Evolutionary conservation across 129 eudicot genomes (phyloP), one percentile per base, ranked within the genome.

Genomic region (Calendula officinalis): DNA sequence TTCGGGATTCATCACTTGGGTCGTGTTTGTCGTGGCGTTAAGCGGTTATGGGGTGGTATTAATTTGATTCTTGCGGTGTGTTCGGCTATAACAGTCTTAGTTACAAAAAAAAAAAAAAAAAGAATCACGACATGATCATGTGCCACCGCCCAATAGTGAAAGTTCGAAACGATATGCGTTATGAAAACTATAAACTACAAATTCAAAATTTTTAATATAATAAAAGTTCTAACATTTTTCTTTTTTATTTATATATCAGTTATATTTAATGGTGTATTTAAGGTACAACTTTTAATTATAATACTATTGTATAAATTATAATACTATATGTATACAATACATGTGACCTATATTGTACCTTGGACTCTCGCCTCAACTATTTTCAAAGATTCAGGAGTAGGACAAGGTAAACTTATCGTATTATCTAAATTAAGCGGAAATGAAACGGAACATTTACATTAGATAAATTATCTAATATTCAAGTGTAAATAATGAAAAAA

Each of bases 31-130:
- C 85, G 95, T 16, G 89, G 97, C 2, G 89, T 75, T 14, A 86
- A 86, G 74, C 72, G 75, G 65, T 17, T 86, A 45, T 90, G 97
- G 97, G 97, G 97, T 2, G 72, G 66, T 4, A 88, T 78, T 2
- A 90, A 86, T n/a, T 61, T 90, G 49, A 12, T 90, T 8, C 56
- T 90, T 4, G 89, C 95, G 0, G 46, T 71, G 7, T 76, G 89
- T 4, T 58, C 86, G 74, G 85, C 69, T 1, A 75, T 90, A 87
- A 90, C 92, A 2, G 87, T 90, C 27, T 56, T 81, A 69, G 75
- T 90, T 30, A 81, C 92, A n/a, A n/a, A n/a, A n/a, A 0, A 90
- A 84, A 50, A 3, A 70, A 48, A 86, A 89, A 8, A 74, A 76
- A 66, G 62, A 73, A 16, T 8, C 57, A 0, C 70, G 91, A n/a